phyloP scores from a whole-genome alignment of 2,329 filamentous ascomycete genomes.

The Thermothelomyces thermophilus region DNA sequence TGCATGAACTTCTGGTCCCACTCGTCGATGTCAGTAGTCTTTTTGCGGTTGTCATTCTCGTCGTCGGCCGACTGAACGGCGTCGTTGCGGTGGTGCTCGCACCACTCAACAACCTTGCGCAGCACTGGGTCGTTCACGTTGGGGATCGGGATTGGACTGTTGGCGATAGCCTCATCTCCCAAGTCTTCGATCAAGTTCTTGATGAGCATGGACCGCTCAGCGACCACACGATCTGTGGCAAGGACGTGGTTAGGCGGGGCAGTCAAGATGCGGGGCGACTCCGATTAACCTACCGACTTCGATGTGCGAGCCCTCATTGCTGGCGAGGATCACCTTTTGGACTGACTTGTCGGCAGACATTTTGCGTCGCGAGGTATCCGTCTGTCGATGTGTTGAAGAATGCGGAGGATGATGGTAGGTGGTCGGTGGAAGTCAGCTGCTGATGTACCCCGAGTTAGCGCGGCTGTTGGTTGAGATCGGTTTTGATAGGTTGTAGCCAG shows the following conservation, averaged over 20 bases:
- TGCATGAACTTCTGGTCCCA: slow-evolving; percentile 99
- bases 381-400: background rate
- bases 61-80: slow-evolving; percentile 77
- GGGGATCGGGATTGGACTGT: slow-evolving; percentile 77
- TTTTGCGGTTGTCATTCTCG: slow-evolving; percentile 90
- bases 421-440: slow-evolving; percentile 9
- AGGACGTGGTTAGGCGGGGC: slow-evolving; percentile 10
- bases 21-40: slow-evolving; percentile 98
- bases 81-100: slow-evolving; percentile 87
- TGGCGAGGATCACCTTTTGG: slow-evolving; percentile 43
- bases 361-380: slow-evolving; percentile 8
- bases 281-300: slow-evolving; percentile 38
- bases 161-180: slow-evolving; percentile 52
- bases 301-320: slow-evolving; percentile 45
- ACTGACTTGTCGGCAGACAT: slow-evolving; percentile 27
- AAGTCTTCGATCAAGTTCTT: slow-evolving; percentile 98
- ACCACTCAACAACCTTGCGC: slow-evolving; percentile 97
- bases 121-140: slow-evolving; percentile 93
- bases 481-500: too few species aligned
- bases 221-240: slow-evolving; percentile 65
- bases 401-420: background rate
- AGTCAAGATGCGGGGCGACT: slow-evolving; percentile 1
- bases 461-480: background rate
- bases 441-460: background rate
- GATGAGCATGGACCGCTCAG: slow-evolving; percentile 88